Evolutionary conservation across 768 basidiomycete species (phyloP), one percentile per base, ranked within the genome.

Genomic region (Cystofilobasidium capitatum): DNA sequence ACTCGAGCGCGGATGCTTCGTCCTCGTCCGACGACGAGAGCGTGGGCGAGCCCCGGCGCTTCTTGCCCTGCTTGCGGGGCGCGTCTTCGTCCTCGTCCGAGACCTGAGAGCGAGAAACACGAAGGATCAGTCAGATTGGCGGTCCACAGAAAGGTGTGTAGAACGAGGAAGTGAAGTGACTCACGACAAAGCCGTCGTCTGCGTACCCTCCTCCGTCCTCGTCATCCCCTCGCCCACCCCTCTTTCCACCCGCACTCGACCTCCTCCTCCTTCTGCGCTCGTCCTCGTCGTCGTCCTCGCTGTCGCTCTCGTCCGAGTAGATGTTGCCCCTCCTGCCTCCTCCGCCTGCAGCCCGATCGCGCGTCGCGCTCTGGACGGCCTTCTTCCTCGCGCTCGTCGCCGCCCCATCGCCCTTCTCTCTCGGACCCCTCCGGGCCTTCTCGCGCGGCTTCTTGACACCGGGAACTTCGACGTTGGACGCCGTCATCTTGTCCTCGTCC

Each of bases 181-280:
- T 62, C 42, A 68, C 66, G n/a, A 68, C 66, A 40, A 68, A 68
- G 22, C 61, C 66, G 33, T 68, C 66, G 37, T 68, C 44, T 42
- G 61, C 17, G 51, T 68, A 68, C 17, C 54, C 49, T 22, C 49
- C 49, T n/a, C 62, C 62, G 12, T 68, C 66, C 26, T 58, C 54
- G 1, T 62, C 66, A 14, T 62, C 51, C 20, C 42, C 39, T 2
- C 54, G 31, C 42, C 17, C 35, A 29, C 66, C 33, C 22, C 60
- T 54, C 10, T 39, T 20, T 20, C 31, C 47, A 20, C 26, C 37
- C 37, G 59, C 20, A 36, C 59, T 29, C 2, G 36, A 22, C 22
- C 39, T 58, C 44, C 24, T n/a, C 7, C 44, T 33, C 57, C 66
- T 54, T 24, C 65, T 45, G 14, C 35, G 31, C n/a, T 51, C 58